These are phyloP conservation scores for Solanum gracilifrons DNA, from an alignment of 257 asterid genomes.

Conservation along the genomic window DNA sequence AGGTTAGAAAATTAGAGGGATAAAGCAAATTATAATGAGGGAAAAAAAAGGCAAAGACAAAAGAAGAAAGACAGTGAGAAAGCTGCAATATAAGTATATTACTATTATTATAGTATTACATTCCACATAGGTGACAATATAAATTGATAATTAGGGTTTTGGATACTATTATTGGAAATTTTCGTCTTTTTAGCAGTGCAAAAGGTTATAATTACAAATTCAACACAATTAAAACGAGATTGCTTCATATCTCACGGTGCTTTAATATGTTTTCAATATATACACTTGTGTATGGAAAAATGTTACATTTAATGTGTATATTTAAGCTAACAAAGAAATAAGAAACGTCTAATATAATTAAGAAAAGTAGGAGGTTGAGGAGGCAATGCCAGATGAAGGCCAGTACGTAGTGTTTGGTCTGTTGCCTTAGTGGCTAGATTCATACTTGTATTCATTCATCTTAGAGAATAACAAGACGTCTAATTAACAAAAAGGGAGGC, in stretches of 20 bases:
- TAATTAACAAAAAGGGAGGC: background rate
- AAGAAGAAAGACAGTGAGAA: background rate
- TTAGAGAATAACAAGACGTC: background rate
- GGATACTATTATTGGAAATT: background rate
- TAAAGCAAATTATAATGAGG: background rate
- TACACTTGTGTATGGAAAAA: background rate
- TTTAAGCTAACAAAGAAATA: background rate
- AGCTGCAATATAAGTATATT: background rate
- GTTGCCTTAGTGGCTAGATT: background rate
- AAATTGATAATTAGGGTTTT: background rate
- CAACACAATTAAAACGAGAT: background rate
- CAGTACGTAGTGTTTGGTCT: background rate
- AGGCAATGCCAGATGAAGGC: background rate
- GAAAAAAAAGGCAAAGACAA: background rate
- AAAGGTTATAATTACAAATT: background rate
- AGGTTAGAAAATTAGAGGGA: background rate
- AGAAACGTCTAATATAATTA: no score
- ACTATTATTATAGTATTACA: background rate
- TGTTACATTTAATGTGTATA: background rate
- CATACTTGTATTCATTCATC: background rate
- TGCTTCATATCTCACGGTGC: background rate
- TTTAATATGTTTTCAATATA: background rate
- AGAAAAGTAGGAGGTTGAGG: background rate
- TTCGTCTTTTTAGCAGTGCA: background rate
- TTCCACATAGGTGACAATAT: background rate